Base-by-base conservation (phyloP, 2,329 filamentous ascomycete genomes). In the Pestalotiopsis sp. region DNA sequence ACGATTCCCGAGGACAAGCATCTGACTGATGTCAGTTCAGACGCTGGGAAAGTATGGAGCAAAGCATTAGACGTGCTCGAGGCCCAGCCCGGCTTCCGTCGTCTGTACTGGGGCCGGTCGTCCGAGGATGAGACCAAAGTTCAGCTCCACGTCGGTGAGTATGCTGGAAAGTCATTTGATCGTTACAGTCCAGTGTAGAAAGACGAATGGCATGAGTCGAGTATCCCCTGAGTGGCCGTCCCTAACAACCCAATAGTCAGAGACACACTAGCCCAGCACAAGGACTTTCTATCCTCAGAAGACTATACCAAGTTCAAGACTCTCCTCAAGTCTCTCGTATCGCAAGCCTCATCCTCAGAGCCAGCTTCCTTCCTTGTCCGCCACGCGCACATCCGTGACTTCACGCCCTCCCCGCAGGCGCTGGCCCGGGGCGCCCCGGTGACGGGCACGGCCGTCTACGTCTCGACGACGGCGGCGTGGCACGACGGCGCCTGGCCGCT, bases 401-500 rank as follows among this genome's bases (percentile, higher is more conserved):
- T 36, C 14, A 66, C 64, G 3, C 45, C 45, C 20, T 6, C 23
- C 12, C 36, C 45, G 14, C 31, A 59, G 9, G 45, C 64, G 4
- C 49, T 66, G 20, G 64, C 17, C 25, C 5, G 13, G 2, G 64
- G 64, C 6, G 64, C 64, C 1, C 64, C 64, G 0, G 45, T 66
- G n/a, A 36, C 64, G 45, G 78, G 77, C 1, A 78, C 76, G 7
- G 77, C 77, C 4, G 75, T 79, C 59, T 80, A 79, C 66, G 69
- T 77, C 75, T 66, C 70, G 17, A 71, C 67, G 11, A 52, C 65
- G 41, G 69, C 45, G 3, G 65, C 60, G 11, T 72, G 68, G 66
- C 67, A 71, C 62, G 70, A 71, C 39, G 69, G 68, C 6, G 68
- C 70, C 6, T 70, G 71, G 70, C 72, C 72, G 39, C 69, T 73